Conservation (phyloP, 1,284 basidiomycete species). For the Pseudozyma thailandica region DNA sequence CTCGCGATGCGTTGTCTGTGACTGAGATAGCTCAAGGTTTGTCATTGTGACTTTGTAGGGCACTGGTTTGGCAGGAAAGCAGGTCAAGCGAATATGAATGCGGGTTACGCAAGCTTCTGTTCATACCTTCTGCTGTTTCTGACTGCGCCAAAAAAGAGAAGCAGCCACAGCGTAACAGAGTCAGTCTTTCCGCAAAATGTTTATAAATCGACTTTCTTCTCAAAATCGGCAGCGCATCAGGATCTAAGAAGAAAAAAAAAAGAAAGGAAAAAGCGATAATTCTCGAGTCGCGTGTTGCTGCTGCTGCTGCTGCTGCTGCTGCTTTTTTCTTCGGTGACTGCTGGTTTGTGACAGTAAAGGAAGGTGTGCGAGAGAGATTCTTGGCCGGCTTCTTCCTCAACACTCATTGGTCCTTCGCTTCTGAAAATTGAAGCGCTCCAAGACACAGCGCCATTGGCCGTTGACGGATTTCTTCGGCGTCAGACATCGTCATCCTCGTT, state of each 20-base stretch:
- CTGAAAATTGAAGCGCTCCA: conserved; percentile 8
- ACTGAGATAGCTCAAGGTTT: too few species aligned
- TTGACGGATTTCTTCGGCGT: conserved; percentile 19
- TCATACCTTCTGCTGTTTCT: too few species aligned
- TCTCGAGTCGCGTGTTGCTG: not conserved
- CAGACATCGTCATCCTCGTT: conserved; percentile 7
- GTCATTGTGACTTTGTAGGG: too few species aligned
- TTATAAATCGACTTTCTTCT: not conserved
- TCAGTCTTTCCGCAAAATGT: too few species aligned
- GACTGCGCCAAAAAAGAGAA: too few species aligned
- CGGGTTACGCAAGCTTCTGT: too few species aligned
- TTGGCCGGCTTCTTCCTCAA: conserved; percentile 1
- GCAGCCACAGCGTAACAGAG: too few species aligned
- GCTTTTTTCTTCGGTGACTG: too few species aligned
- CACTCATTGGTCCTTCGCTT: conserved; percentile 3
- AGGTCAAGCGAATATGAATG: too few species aligned
- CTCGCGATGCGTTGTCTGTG: too few species aligned
- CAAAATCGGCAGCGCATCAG: conserved; percentile 2
- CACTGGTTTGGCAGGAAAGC: too few species aligned
- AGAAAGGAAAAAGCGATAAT: too few species aligned
- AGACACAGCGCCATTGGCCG: not conserved
- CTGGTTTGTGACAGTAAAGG: not conserved
- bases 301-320: not conserved
- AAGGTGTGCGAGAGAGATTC: not conserved
- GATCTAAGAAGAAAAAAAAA: not conserved